Evolutionary conservation across 2,329 filamentous ascomycete genomes (phyloP), one percentile per base, ranked within the genome.

Genomic region (Fusarium buxicola): DNA sequence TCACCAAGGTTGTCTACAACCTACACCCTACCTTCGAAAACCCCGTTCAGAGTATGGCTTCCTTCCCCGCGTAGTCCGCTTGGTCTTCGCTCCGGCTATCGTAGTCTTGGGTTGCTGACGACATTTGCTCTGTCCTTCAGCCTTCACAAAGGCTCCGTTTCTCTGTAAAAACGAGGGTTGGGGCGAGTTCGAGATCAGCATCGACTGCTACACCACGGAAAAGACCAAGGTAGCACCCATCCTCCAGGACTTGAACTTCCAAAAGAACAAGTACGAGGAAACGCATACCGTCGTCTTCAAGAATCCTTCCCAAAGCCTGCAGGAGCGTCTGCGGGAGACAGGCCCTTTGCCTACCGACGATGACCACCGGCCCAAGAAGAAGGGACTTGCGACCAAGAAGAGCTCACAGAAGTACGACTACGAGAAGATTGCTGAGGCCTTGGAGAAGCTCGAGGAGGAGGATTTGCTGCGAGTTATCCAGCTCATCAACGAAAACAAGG

Each of bases 401-500:
- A 91, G 91, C 77, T 87, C 88, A 75, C 86, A 90, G 68, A 80
- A 82, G 47, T 83, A 80, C 68, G 95, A 99, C 77, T 95, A 97
- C 82, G 95, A 99, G 82, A 98, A 97, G 83, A 87, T 99, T 70
- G 95, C 94, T 28, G 94, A 98, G 57, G 93, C 90, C 0, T 82
- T 99, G 56, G 89, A 94, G 75, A 93, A 92, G 81, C 87, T 99
- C 24, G 86, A 87, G 65, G 95, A 99, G 81, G 95, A 99, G 68
- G 94, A 98, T 72, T 81, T 99, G 36, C 83, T 99, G 60, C 92
- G 95, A 69, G 92, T 98, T 21, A 96, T 99, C 60, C 94, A 98
- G 80, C 90, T 99, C 86, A 94, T 99, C 62, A 95, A 98, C 77
- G 95, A 99, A 79, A 92, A 97, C 80, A 98, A 98, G 83, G 89